Conservation (phyloP, 768 basidiomycete species). For the Tulasnella sp. region DNA sequence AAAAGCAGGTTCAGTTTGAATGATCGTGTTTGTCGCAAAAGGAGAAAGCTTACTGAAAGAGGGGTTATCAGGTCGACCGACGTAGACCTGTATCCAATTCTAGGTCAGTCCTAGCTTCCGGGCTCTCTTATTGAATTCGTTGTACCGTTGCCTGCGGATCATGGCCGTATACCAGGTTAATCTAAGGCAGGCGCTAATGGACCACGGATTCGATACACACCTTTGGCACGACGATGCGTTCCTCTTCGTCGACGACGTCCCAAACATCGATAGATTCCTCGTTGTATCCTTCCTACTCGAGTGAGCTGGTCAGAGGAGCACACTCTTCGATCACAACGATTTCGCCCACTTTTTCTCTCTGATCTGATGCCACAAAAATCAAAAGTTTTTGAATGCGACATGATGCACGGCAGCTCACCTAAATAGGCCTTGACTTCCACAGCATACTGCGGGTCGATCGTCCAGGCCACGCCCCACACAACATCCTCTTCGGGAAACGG, state of each 20-base stretch:
- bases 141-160: constrained; percentile 28
- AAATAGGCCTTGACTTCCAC: constrained; percentile 73
- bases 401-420: constrained; percentile 39
- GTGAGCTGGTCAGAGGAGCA: not conserved
- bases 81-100: constrained; percentile 50
- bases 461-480: constrained; percentile 87
- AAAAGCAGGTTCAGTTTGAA: constrained; percentile 68
- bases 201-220: not conserved
- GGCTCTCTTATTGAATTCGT: constrained; percentile 22
- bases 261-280: constrained; percentile 67
- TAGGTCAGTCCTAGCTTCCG: not conserved
- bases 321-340: not conserved
- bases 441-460: constrained; percentile 67
- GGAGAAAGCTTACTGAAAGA: not conserved
- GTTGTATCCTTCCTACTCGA: constrained; percentile 75
- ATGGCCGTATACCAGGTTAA: not conserved
- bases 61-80: constrained; percentile 35
- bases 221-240: constrained; percentile 39
- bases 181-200: not conserved
- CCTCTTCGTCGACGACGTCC: constrained; percentile 40
- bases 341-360: constrained; percentile 63
- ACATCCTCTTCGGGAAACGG: constrained; percentile 58
- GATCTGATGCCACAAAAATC: constrained; percentile 36
- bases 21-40: not conserved
- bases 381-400: not conserved